A percentile compares a stretch with the other conserved stretches of the same genome.
These are phyloP conservation scores for Kwoniella shivajii DNA, from an alignment of 1,284 basidiomycete species.

Conservation along the genomic window DNA sequence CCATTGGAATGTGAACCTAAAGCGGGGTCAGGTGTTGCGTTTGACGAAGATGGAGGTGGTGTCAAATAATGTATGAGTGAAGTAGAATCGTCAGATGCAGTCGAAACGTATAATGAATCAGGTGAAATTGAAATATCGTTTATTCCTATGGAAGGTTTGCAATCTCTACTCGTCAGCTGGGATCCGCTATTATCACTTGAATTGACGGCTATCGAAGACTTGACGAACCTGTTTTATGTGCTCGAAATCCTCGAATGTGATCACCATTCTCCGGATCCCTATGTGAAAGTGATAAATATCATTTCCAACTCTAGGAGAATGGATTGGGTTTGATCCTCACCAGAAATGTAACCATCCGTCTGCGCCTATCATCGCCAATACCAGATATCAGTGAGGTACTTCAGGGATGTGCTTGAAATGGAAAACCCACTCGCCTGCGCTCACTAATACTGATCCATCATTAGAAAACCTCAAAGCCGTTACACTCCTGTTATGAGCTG, in stretches of 20 bases:
- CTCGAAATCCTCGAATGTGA: constrained; percentile 30
- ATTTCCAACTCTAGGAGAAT: no score
- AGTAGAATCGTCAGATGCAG: constrained; percentile 86
- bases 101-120: constrained; percentile 78
- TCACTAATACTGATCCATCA: constrained; percentile 54
- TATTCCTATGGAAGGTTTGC: constrained; percentile 60
- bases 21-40: background rate
- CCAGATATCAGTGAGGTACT: no score
- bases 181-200: no score
- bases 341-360: constrained; percentile 53
- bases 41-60: constrained; percentile 5
- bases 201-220: no score
- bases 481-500: constrained; percentile 54
- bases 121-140: constrained; percentile 85
- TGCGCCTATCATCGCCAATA: constrained; percentile 38
- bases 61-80: constrained; percentile 63
- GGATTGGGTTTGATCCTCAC: constrained; percentile 19
- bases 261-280: constrained; percentile 40
- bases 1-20: no score
- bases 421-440: constrained; percentile 41
- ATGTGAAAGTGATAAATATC: no score
- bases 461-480: constrained; percentile 56
- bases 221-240: constrained; percentile 39
- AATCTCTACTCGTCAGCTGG: no score
- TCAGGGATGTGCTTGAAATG: background rate